phyloP scores from a whole-genome alignment of 495 filamentous ascomycete genomes.

The Podospora comata region DNA sequence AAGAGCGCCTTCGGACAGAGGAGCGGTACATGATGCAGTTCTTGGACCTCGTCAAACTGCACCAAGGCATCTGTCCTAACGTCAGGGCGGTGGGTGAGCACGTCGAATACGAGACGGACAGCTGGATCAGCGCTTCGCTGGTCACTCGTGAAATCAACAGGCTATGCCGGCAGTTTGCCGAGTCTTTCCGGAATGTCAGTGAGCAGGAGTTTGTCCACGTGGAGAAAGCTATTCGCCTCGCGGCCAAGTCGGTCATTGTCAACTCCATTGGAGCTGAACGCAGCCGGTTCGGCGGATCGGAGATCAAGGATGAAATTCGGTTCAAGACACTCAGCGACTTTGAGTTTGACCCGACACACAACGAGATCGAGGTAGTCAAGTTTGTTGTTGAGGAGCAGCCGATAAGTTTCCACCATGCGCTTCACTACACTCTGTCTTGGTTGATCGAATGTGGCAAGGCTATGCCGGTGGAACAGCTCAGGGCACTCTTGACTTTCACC shows the following conservation, averaged over 20 bases:
- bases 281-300: conserved; percentile 78
- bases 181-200: conserved; percentile 69
- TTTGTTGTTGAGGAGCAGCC: conserved; percentile 83
- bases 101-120: conserved; percentile 96
- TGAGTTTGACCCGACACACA: conserved; percentile 68
- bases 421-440: conserved; percentile 98
- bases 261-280: conserved; percentile 88
- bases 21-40: conserved; percentile 89
- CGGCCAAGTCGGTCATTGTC: conserved; percentile 73
- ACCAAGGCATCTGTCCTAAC: conserved; percentile 96
- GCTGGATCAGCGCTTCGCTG: conserved; percentile 94
- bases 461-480: conserved; percentile 64
- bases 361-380: conserved; percentile 68
- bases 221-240: conserved; percentile 67
- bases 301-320: conserved; percentile 76
- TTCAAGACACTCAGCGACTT: conserved; percentile 77
- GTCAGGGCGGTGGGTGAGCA: conserved; percentile 88
- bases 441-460: conserved; percentile 83
- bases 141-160: conserved; percentile 93
- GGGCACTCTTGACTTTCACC: conserved; percentile 60
- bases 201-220: conserved; percentile 62
- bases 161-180: conserved; percentile 81
- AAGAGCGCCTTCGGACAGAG: conserved; percentile 74
- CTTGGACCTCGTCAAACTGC: conserved; percentile 88
- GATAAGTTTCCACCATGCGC: conserved; percentile 95